phyloP scores from a whole-genome alignment of 2,329 filamentous ascomycete genomes.

The Sarocladiaceae sp. region DNA sequence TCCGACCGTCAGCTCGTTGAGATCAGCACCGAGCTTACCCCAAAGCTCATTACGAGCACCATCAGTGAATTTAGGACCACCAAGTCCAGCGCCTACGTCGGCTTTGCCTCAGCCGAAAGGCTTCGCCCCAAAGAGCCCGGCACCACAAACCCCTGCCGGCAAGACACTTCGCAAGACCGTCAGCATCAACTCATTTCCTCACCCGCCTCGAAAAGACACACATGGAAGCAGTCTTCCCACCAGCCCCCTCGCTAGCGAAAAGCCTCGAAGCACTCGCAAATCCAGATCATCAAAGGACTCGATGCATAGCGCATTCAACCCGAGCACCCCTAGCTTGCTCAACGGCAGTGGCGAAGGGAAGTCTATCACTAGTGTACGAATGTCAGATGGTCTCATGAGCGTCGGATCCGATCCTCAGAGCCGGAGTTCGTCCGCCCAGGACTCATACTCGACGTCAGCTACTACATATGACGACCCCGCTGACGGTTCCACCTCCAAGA shows the following conservation, averaged over 20 bases:
- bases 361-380: conserved; percentile 59
- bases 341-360: conserved; percentile 75
- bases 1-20: conserved; percentile 30
- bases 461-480: conserved; percentile 80
- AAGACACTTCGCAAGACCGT: conserved; percentile 78
- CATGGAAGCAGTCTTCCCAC: conserved; percentile 56
- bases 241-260: conserved; percentile 51
- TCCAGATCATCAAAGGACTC: conserved; percentile 50
- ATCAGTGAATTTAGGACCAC: conserved; percentile 44
- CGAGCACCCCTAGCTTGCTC: conserved; percentile 63
- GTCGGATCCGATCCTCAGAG: conserved; percentile 80
- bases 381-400: conserved; percentile 69
- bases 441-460: conserved; percentile 83
- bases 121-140: conserved; percentile 26
- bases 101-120: conserved; percentile 51
- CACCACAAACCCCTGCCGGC: conserved; percentile 31
- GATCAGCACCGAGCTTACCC: conserved; percentile 40
- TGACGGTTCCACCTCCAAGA: conserved; percentile 40
- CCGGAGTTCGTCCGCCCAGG: conserved; percentile 84
- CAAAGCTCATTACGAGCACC: conserved; percentile 53
- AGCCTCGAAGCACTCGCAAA: conserved; percentile 42
- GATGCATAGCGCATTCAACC: conserved; percentile 40
- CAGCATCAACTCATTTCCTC: conserved; percentile 90
- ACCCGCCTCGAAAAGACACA: conserved; percentile 67
- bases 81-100: conserved; percentile 44